Percentiles rank a stretch among this genome's conserved stretches.
Conservation (phyloP, 495 filamentous ascomycete genomes). For the Lophiotrema nucula region DNA sequence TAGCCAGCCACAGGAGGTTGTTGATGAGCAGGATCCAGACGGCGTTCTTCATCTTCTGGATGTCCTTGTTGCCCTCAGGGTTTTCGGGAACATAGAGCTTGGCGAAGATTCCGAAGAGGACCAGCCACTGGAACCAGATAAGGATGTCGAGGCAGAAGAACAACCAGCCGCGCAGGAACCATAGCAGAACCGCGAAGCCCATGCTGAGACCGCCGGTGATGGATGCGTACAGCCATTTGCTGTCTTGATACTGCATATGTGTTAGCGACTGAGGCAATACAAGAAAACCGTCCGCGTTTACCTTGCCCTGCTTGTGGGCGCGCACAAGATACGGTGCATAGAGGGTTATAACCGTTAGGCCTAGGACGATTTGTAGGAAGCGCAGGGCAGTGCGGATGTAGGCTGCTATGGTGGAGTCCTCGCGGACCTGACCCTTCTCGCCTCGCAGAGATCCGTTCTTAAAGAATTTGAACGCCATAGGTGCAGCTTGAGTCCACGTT, state of each 20-base stretch:
- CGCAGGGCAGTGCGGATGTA: conserved; percentile 52
- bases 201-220: conserved; percentile 59
- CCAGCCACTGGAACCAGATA: conserved; percentile 73
- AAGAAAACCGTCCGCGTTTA: no score
- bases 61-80: conserved; percentile 55
- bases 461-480: conserved; percentile 14
- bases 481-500: background rate
- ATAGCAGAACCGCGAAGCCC: conserved; percentile 60
- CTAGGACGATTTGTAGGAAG: conserved; percentile 71
- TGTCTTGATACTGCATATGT: no score
- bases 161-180: conserved; percentile 55
- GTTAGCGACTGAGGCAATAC: no score
- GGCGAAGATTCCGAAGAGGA: conserved; percentile 79
- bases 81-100: conserved; percentile 72
- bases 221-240: conserved; percentile 77
- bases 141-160: conserved; percentile 68
- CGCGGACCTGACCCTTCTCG: conserved; percentile 1
- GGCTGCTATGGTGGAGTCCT: conserved; percentile 20
- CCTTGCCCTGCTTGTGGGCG: conserved; percentile 51
- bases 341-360: conserved; percentile 71
- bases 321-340: conserved; percentile 70
- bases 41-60: conserved; percentile 77
- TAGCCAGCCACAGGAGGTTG: conserved; percentile 69
- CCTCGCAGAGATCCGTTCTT: conserved; percentile 11
- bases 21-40: conserved; percentile 80